Evolutionary conservation across 441 rosid species (phyloP).

Genomic region (Eutrema salsugineum): DNA sequence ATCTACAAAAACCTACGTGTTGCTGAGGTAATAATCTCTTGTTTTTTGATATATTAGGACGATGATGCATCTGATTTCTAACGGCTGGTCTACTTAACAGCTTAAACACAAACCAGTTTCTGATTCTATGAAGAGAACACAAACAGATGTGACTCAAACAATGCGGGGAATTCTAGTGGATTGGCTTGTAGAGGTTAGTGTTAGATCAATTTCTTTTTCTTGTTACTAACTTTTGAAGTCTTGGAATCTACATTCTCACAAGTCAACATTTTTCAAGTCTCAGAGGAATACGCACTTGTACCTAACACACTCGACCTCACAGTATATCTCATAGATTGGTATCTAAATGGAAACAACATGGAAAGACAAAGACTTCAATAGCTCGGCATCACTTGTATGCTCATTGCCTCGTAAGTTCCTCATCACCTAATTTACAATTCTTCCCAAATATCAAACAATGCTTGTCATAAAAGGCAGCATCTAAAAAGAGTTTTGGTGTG

Average conservation of each 20-base stretch:
- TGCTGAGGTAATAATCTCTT: conserved; percentile 55
- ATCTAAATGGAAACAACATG: conserved; percentile 42
- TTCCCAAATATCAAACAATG: not conserved
- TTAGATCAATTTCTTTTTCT: not conserved
- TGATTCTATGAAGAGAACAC: conserved; percentile 43
- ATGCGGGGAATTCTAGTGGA: conserved; percentile 60
- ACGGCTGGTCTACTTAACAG: conserved; percentile 27
- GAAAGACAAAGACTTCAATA: conserved; percentile 52
- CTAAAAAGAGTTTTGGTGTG: conserved; percentile 11
- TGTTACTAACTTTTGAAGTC: not conserved
- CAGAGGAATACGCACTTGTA: conserved; percentile 56
- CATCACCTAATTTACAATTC: not conserved
- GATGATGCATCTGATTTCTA: not conserved
- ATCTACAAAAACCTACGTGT: conserved; percentile 48
- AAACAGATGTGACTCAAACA: conserved; percentile 46
- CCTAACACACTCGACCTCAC: conserved; percentile 57
- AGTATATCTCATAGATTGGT: conserved; percentile 53
- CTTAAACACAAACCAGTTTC: conserved; percentile 43
- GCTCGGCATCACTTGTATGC: conserved; percentile 69
- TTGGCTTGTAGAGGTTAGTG: conserved; percentile 67
- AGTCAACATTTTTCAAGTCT: conserved; percentile 37
- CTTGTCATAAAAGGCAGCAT: not conserved
- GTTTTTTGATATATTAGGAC: not conserved
- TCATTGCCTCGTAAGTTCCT: conserved; percentile 56
- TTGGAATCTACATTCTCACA: not conserved